Evolutionary conservation across 352 stramenopile genomes (phyloP).

Genomic region (Phytopythium aichiense): DNA sequence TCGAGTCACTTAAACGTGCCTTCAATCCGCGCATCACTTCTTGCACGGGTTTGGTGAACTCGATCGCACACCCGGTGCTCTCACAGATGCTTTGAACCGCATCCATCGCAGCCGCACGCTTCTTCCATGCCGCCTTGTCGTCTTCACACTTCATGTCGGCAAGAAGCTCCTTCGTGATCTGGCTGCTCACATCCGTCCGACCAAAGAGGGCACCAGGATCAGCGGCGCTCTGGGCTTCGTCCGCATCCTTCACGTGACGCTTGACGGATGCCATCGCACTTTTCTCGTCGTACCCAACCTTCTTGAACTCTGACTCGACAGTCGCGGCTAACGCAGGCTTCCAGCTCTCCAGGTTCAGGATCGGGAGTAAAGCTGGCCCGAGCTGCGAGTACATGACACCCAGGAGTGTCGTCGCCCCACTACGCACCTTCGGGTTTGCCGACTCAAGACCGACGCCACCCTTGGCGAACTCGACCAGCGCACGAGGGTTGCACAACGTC

Average conservation of each 20-base stretch:
- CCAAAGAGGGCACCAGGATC: conserved; percentile 64
- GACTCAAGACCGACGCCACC: conserved; percentile 67
- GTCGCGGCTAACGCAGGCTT: conserved; percentile 76
- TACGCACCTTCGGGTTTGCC: conserved; percentile 76
- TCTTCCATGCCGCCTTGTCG: conserved; percentile 84
- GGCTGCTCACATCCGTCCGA: conserved; percentile 66
- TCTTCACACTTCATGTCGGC: conserved; percentile 84
- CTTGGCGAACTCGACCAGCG: conserved; percentile 77
- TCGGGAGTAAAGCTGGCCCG: conserved; percentile 68
- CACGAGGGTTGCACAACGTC: conserved; percentile 56
- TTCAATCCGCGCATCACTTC: conserved; percentile 76
- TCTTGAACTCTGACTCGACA: conserved; percentile 80
- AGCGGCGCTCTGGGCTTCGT: conserved; percentile 35
- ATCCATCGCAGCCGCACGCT: conserved; percentile 78
- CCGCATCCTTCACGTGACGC: conserved; percentile 65
- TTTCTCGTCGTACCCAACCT: conserved; percentile 66
- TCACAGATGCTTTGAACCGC: conserved; percentile 76
- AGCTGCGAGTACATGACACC: conserved; percentile 84
- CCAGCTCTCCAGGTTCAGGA: conserved; percentile 80
- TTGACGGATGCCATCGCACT: conserved; percentile 54
- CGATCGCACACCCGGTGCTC: conserved; percentile 64
- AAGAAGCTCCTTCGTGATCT: conserved; percentile 86
- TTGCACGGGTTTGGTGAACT: conserved; percentile 79
- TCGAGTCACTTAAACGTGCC: conserved; percentile 76
- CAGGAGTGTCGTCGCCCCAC: conserved; percentile 56